Conservation (phyloP, 2,329 filamentous ascomycete genomes). For the Aspergillus neoniger region DNA sequence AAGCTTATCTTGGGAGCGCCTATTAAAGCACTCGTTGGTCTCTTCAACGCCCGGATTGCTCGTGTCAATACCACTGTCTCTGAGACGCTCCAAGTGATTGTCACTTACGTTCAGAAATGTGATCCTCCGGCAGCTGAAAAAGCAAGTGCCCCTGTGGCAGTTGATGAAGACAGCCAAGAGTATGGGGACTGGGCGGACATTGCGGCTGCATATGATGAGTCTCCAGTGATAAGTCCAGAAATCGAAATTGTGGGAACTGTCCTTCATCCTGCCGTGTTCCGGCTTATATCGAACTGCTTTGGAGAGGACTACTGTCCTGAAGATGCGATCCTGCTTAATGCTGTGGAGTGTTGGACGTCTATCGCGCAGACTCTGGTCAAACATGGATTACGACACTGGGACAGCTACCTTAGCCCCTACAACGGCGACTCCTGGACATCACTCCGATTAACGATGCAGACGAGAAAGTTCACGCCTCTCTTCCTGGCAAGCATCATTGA, state of each 20-base stretch:
- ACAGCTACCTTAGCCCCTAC: slow-evolving; percentile 58
- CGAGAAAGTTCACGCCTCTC: slow-evolving; percentile 49
- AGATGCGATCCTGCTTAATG: slow-evolving; percentile 54
- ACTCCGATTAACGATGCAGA: slow-evolving; percentile 50
- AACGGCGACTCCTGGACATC: slow-evolving; percentile 52
- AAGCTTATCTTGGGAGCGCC: slow-evolving; percentile 48
- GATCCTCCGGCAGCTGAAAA: slow-evolving; percentile 23
- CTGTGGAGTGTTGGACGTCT: slow-evolving; percentile 58
- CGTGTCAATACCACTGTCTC: slow-evolving; percentile 50
- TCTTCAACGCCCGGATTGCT: slow-evolving; percentile 54
- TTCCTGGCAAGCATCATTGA: slow-evolving; percentile 50
- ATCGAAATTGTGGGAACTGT: slow-evolving; percentile 43
- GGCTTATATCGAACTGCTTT: slow-evolving; percentile 62
- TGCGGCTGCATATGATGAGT: slow-evolving; percentile 46
- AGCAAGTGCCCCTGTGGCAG: slow-evolving; percentile 25
- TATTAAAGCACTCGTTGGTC: slow-evolving; percentile 50
- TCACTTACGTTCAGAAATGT: slow-evolving; percentile 43
- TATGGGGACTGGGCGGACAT: slow-evolving; percentile 62
- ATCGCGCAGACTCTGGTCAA: slow-evolving; percentile 52
- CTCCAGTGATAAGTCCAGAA: slow-evolving; percentile 21
- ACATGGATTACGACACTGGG: slow-evolving; percentile 54
- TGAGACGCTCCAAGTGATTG: slow-evolving; percentile 53
- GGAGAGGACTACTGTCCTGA: slow-evolving; percentile 59
- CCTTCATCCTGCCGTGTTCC: slow-evolving; percentile 53
- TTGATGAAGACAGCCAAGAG: slow-evolving; percentile 64